Evolutionary conservation across 441 rosid genomes (phyloP).

Genomic region (Heliophila coronopifolia): DNA sequence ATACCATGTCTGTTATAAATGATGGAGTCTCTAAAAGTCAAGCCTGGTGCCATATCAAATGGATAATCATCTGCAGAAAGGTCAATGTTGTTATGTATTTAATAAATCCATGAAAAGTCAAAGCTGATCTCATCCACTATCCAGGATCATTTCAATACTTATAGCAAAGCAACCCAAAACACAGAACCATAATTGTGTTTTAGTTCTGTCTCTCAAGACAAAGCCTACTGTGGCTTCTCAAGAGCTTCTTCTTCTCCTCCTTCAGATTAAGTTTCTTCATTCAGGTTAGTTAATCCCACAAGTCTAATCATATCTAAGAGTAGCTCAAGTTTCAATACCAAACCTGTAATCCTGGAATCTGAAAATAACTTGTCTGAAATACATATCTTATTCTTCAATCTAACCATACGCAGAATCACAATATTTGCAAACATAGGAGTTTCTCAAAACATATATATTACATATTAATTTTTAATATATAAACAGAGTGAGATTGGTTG

Average conservation of each 20-base stretch:
- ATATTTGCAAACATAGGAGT: not conserved
- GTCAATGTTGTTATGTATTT: not conserved
- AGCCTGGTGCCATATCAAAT: no score
- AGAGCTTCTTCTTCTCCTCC: slow-evolving; percentile 5
- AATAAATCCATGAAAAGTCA: not conserved
- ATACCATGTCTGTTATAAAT: no score
- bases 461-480: not conserved
- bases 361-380: not conserved
- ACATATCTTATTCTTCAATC: slow-evolving; percentile 6
- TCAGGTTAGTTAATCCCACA: not conserved
- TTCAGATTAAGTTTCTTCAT: slow-evolving; percentile 5
- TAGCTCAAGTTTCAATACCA: not conserved
- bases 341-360: not conserved
- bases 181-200: not conserved
- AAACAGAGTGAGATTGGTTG: not conserved
- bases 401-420: slow-evolving; percentile 3
- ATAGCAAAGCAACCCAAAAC: not conserved
- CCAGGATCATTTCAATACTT: not conserved
- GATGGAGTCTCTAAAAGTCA: no score
- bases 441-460: not conserved
- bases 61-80: not conserved
- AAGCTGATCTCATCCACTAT: not conserved
- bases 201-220: not conserved
- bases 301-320: not conserved
- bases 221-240: not conserved